Base-by-base conservation (phyloP, 1,284 basidiomycete genomes). In the Cyathus pygmaeus region DNA sequence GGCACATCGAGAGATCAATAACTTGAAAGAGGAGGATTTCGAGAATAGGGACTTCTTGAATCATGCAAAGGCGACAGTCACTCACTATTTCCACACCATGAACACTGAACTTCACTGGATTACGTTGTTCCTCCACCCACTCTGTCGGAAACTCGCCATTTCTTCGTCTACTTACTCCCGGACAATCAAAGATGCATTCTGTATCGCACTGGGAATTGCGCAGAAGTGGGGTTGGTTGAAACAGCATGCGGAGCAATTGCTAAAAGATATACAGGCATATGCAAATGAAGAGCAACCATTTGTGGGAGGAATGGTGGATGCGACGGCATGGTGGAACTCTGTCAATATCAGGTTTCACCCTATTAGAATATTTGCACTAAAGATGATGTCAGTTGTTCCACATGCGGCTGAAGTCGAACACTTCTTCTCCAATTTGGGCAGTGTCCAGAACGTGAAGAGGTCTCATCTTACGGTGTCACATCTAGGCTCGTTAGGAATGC, bases 101-200 rank as follows among this genome's bases (percentile, higher is more conserved):
- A 70, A 74, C 52, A 76, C 70, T 7, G 65, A 68, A 24, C 46
- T 69, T 30, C 73, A 75, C 61, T 67, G 57, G 55, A 65, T 76
- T 23, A 64, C 71, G 2, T 62, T 76, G 1, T 77, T 74, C 56
- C 71, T 77, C 19, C 74, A 75, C 61, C 70, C 71, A 1, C 60
- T 69, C 23, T 76, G 73, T 54, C 67, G 65, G 6, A 67, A 67
- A 55, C 69, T 77, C 51, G 74, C 71, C 2, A 59, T 75, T 30
- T 69, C 62, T 3, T 36, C 63, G 17, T 59, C 49, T 17, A 56
- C 55, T 3, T 61, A 63, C 30, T 54, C 55, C 6, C 42, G 59
- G 6, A 60, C 46, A 6, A 30, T 60, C 21, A 33, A 63, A 15
- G 59, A 60, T 57, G 56, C 59, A 23, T 44, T 62, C 36, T 57